Evolutionary conservation across 805 yeast genomes (phyloP).

Genomic region (Nakazawaea pomicola): DNA sequence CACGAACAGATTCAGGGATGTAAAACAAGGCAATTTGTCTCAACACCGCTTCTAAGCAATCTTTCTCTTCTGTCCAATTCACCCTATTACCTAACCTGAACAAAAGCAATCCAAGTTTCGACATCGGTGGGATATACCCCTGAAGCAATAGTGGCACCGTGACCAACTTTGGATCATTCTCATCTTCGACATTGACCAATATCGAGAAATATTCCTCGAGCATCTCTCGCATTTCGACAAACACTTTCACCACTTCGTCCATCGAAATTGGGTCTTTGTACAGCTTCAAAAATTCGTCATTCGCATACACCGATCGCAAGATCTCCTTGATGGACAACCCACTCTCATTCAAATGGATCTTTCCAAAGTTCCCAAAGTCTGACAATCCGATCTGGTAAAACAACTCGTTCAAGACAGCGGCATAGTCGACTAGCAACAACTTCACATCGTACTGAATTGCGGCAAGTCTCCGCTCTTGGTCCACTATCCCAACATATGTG

Average conservation of each 20-base stretch:
- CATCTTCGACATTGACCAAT: constrained; percentile 29
- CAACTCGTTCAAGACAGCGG: constrained; percentile 56
- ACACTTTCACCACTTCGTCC: constrained; percentile 19
- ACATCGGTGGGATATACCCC: constrained; percentile 55
- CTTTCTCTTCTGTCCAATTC: constrained; percentile 62
- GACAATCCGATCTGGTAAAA: constrained; percentile 78
- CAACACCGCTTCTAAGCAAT: constrained; percentile 62
- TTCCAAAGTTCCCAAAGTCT: constrained; percentile 81
- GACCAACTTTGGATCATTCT: constrained; percentile 30
- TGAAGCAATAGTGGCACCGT: constrained; percentile 67
- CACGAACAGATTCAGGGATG: constrained; percentile 49
- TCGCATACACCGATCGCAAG: constrained; percentile 31
- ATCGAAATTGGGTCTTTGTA: constrained; percentile 14
- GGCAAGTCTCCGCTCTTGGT: constrained; percentile 59
- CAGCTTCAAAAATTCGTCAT: constrained; percentile 14
- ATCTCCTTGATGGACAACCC: constrained; percentile 32
- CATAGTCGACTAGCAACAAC: constrained; percentile 77
- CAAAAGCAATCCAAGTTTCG: constrained; percentile 64
- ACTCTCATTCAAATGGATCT: constrained; percentile 30
- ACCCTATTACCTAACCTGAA: constrained; percentile 55
- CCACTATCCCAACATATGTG: constrained; percentile 80
- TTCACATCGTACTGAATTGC: constrained; percentile 84
- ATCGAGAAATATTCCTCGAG: constrained; percentile 72
- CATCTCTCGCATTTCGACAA: constrained; percentile 67
- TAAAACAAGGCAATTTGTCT: constrained; percentile 69